Base-by-base conservation (phyloP, 306 rosid genomes). In the Dicorynia guianensis region DNA sequence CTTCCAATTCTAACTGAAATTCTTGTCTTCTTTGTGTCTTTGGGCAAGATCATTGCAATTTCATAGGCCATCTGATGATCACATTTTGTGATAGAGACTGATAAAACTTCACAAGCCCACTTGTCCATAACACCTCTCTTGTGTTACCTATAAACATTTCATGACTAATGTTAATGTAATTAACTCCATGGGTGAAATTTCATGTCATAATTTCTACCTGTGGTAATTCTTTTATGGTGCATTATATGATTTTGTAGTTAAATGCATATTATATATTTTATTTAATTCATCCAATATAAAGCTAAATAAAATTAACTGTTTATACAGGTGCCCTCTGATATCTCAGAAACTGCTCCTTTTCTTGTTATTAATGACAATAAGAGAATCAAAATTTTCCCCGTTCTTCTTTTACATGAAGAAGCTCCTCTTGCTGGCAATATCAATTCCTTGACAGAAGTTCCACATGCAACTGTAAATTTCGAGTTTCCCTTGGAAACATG, bases 401-500 rank as follows among this genome's bases (percentile, higher is more conserved):
- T 88, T 79, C 66, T 69, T 69, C 63, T 69, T 77, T 72, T 82
- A 52, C 90, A 81, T 54, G 80, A 84, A 65, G 89, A 83, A 80
- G 90, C 83, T 82, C 79, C 82, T 60, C 82, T 68, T 49, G 67
- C 72, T 67, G 88, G 79, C 18, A 81, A 76, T 78, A 56, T 81
- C 42, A 47, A 73, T 82, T 79, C 88, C 36, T 81, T 74, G 83
- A 70, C 72, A 17, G 86, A 81, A 76, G 81, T 79, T 81, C 83
- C 88, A 11, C 86, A 80, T 63, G 87, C 84, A 65, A 79, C 83
- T 5, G 65, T 63, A 49, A 88, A 89, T 72, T 68, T 74, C 49
- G 87, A 91, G 80, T 87, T 90, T 83, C 88, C 91, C 56, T 68
- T 71, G 79, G 91, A 86, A 66, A 89, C 89, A 73, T 94, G 97